A percentile compares a stretch with the other conserved stretches of the same genome.
Conservation (phyloP, 768 basidiomycete genomes). For the Rhodotorula toruloides region DNA sequence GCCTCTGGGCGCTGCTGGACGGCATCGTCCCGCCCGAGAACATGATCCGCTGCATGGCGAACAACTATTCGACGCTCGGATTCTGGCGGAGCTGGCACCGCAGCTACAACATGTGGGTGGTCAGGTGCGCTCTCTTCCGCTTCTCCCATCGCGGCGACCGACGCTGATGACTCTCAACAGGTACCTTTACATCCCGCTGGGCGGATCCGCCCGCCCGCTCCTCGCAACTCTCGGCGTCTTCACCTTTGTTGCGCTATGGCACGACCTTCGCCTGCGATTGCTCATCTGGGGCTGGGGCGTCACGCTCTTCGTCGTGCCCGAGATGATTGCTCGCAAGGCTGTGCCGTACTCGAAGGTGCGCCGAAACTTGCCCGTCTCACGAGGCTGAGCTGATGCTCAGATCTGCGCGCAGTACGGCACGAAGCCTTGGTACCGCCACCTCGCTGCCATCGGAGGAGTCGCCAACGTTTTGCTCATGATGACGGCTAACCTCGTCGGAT, state of each 20-base stretch:
- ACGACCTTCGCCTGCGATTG: conserved; percentile 79
- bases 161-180: conserved; percentile 48
- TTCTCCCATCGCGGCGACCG: no score
- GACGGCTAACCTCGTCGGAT: conserved; percentile 87
- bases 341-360: conserved; percentile 64
- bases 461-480: conserved; percentile 83
- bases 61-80: conserved; percentile 85
- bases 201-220: conserved; percentile 59
- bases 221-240: conserved; percentile 74
- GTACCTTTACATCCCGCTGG: conserved; percentile 90
- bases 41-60: conserved; percentile 97
- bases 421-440: conserved; percentile 74
- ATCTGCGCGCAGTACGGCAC: conserved; percentile 57
- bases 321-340: conserved; percentile 60
- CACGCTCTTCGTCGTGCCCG: conserved; percentile 81
- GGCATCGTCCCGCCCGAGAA: conserved; percentile 94
- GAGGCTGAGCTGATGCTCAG: no score
- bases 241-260: conserved; percentile 96
- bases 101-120: conserved; percentile 91
- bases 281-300: conserved; percentile 97
- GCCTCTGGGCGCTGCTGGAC: conserved; percentile 81
- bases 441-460: conserved; percentile 74
- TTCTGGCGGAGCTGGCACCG: conserved; percentile 98
- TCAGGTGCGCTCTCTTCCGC: conserved; percentile 56
- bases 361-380: no score